These are phyloP conservation scores for Dalbergia cochinchinensis DNA, from an alignment of 306 rosid genomes.

Conservation along the genomic window DNA sequence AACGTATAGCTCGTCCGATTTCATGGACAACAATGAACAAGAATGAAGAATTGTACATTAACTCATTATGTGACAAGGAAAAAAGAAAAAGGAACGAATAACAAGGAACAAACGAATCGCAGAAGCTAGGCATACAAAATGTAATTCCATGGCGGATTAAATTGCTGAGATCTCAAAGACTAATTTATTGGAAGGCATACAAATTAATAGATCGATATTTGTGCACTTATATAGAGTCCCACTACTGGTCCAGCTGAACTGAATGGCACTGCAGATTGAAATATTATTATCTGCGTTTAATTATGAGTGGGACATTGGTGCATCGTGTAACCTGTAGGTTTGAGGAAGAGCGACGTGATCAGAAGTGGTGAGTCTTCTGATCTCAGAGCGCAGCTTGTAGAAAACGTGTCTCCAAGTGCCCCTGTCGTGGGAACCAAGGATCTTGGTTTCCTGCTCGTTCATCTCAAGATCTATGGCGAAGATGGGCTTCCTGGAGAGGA, in stretches of 20 bases:
- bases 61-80: background rate
- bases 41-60: constrained; percentile 38
- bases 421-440: constrained; percentile 64
- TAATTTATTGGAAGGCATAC: constrained; percentile 18
- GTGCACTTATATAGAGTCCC: background rate
- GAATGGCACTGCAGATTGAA: background rate
- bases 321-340: constrained; percentile 57
- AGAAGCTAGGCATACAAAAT: background rate
- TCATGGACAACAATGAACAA: constrained; percentile 20
- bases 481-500: constrained; percentile 71
- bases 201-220: background rate
- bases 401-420: constrained; percentile 81
- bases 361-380: constrained; percentile 61
- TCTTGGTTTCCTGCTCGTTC: constrained; percentile 78
- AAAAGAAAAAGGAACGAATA: background rate
- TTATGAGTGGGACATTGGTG: background rate
- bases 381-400: constrained; percentile 74
- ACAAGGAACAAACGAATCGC: constrained; percentile 46
- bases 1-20: constrained; percentile 7
- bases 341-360: constrained; percentile 74
- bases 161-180: background rate
- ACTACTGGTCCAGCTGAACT: background rate
- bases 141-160: constrained; percentile 8
- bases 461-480: constrained; percentile 87
- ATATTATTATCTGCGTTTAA: no score